A percentile compares a stretch with the other conserved stretches of the same genome.
phyloP scores from a whole-genome alignment of 2,329 filamentous ascomycete species.

The Scedosporium boydii region DNA sequence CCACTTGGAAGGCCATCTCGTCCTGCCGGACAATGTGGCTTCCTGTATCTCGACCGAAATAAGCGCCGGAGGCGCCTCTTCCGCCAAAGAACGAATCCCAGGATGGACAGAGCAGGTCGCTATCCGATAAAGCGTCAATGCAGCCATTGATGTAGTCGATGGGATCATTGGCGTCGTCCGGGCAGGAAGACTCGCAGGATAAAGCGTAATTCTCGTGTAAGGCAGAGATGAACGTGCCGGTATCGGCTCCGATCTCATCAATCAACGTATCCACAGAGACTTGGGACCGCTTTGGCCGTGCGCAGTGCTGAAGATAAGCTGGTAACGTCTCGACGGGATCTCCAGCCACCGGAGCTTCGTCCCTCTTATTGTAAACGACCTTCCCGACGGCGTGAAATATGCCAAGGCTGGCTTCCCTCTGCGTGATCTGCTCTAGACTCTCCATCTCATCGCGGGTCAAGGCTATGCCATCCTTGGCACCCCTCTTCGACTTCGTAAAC shows the following conservation, averaged over 20 bases:
- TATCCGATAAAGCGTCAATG: slow-evolving; percentile 76
- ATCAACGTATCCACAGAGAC: slow-evolving; percentile 69
- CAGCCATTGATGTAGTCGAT: slow-evolving; percentile 77
- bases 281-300: slow-evolving; percentile 53
- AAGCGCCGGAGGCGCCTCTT: slow-evolving; percentile 33
- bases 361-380: slow-evolving; percentile 89
- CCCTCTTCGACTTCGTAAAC: slow-evolving; percentile 59
- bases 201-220: slow-evolving; percentile 89
- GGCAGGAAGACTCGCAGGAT: slow-evolving; percentile 58
- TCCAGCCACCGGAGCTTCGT: slow-evolving; percentile 38
- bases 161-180: slow-evolving; percentile 46
- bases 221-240: slow-evolving; percentile 78
- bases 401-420: slow-evolving; percentile 80
- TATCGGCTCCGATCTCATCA: slow-evolving; percentile 88
- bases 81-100: slow-evolving; percentile 59
- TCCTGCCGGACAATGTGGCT: slow-evolving; percentile 79
- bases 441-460: slow-evolving; percentile 72
- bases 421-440: slow-evolving; percentile 70
- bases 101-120: slow-evolving; percentile 73
- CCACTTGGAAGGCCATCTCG: slow-evolving; percentile 87
- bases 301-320: slow-evolving; percentile 43
- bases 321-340: slow-evolving; percentile 40
- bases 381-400: slow-evolving; percentile 96
- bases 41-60: slow-evolving; percentile 45
- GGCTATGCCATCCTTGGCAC: slow-evolving; percentile 41